Conservation (phyloP, 768 basidiomycete species). For the Hydnomerulius pinastri region DNA sequence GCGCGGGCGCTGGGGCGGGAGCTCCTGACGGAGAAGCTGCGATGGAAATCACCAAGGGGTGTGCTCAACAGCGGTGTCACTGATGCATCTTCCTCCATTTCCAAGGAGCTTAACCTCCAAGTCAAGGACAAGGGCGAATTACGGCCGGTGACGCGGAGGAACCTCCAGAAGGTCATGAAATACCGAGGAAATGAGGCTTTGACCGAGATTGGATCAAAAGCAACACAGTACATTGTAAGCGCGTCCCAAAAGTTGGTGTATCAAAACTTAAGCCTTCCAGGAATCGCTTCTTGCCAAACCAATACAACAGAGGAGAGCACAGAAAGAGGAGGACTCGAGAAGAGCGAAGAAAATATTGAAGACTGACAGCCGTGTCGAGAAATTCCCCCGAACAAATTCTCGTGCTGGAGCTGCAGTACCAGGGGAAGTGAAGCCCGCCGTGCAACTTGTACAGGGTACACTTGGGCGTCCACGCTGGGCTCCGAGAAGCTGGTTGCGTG, state of each 20-base stretch:
- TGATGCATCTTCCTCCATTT: constrained; percentile 47
- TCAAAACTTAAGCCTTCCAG: constrained; percentile 37
- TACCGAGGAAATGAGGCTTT: constrained; percentile 54
- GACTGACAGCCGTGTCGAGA: constrained; percentile 18
- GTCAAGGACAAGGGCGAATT: constrained; percentile 44
- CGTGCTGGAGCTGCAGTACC: constrained; percentile 59
- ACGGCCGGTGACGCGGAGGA: constrained; percentile 70
- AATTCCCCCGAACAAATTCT: constrained; percentile 23
- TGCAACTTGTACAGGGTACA: constrained; percentile 56
- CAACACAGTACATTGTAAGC: constrained; percentile 67
- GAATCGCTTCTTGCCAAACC: constrained; percentile 71
- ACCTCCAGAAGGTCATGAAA: constrained; percentile 70
- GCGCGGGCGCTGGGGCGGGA: constrained; percentile 89
- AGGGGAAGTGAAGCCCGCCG: constrained; percentile 57
- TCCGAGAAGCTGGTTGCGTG: constrained; percentile 22
- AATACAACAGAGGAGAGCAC: constrained; percentile 46
- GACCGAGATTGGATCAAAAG: constrained; percentile 53
- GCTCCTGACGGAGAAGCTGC: constrained; percentile 58
- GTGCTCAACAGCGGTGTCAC: constrained; percentile 54
- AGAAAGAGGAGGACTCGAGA: constrained; percentile 38
- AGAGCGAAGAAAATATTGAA: constrained; percentile 32
- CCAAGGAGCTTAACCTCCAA: constrained; percentile 46
- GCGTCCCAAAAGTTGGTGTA: background rate
- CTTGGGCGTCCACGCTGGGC: constrained; percentile 38
- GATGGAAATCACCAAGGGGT: constrained; percentile 41